Evolutionary conservation across 73 alveolate genomes (phyloP).

Genomic region (Symbiodinium pilosum): DNA sequence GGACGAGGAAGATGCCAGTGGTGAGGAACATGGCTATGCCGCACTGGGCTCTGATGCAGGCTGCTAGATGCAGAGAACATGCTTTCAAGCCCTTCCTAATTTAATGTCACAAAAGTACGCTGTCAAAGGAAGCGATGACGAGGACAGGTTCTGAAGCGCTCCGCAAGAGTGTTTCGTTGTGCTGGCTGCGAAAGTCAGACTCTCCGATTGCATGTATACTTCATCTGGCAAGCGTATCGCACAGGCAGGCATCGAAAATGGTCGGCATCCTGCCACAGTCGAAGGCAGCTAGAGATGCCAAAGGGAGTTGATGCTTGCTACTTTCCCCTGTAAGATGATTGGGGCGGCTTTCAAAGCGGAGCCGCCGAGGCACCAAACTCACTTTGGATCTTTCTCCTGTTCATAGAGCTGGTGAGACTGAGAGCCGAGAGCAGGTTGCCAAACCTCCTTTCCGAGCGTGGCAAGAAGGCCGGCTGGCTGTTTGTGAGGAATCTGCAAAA

Average conservation of each 20-base stretch:
- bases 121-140: not conserved
- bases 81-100: too few species aligned
- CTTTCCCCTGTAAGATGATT: not conserved
- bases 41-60: slow-evolving; percentile 82
- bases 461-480: not conserved
- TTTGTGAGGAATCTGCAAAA: not conserved
- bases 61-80: too few species aligned
- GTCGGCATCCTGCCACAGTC: not conserved
- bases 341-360: slow-evolving; percentile 8
- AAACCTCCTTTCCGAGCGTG: not conserved
- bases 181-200: too few species aligned
- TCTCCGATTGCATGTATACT: too few species aligned
- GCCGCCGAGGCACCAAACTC: not conserved
- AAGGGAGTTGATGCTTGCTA: not conserved
- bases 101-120: not conserved
- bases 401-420: not conserved
- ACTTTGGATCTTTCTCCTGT: too few species aligned
- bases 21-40: slow-evolving; percentile 29
- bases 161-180: too few species aligned
- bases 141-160: too few species aligned
- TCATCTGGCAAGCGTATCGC: not conserved
- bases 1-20: slow-evolving; percentile 13
- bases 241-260: not conserved
- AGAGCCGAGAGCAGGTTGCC: not conserved
- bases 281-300: not conserved